Base-by-base conservation (phyloP, 768 basidiomycete species). In the Phylloporus rhodoxanthus region DNA sequence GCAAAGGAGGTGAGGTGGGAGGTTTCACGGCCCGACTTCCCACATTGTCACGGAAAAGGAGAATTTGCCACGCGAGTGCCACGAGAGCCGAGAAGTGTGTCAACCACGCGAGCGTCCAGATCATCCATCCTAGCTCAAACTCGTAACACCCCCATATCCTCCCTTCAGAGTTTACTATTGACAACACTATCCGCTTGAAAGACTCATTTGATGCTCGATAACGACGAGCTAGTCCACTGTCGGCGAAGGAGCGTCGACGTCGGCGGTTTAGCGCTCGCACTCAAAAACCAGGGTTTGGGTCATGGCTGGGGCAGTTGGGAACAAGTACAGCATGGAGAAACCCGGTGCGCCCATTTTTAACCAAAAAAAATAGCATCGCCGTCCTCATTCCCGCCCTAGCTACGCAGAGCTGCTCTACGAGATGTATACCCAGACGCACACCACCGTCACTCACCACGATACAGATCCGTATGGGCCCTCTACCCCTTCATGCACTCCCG, bases 381-480 rank as follows among this genome's bases (percentile, higher is more conserved):
- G 26, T 42, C 28, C 54, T 62, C 30, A 64, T 53, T 43, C 23
- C 51, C 37, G 14, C 32, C 53, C 76, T 33, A 78, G 78, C 59
- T 86, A 85, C 61, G 92, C 92, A 1, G 92, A 94, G 64, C 68
- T 91, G 47, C 72, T 94, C 44, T 82, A 80, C 63, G 86, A 88
- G 50, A 91, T 95, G 85, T 88, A 85, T 61, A 81, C 75, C 42
- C 83, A 93, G 59, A 91, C 90, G 0, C 71, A 82, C 53, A 76
- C 79, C 32, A 81, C 85, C 30, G 85, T 92, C 50, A 81, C 78
- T 56, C 78, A 80, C 51, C 75, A 57, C 37, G 57, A 54, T 42
- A 64, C 51, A 1, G 62, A 69, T 53, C 40, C 53, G 62, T 71
- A 54, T 38, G 59, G 34, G 36, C 26, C 1, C 36, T 28, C 11